Base-by-base conservation (phyloP, 2,329 filamentous ascomycete species). In the Coniochaeta sp. region DNA sequence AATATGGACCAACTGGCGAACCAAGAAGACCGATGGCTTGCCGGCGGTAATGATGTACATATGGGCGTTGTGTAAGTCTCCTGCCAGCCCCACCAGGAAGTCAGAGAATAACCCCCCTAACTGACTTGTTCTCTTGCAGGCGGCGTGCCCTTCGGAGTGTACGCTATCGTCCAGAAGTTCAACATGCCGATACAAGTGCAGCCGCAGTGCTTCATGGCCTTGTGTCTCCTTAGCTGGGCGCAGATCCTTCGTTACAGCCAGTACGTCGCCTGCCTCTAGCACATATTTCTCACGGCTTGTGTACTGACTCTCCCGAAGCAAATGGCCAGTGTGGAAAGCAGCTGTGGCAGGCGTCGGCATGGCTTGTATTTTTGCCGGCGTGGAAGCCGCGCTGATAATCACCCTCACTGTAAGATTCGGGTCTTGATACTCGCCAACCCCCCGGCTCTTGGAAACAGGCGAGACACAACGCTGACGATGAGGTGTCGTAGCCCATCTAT, bases 1-100 rank as follows among this genome's bases (percentile, higher is more conserved):
- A 63, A 86, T 88, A 73, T 86, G 81, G 81, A 78, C 82, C 61
- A 88, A 86, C 68, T 87, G 82, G 79, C 75, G 77, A 22, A 78
- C 74, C 14, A 87, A 88, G 67, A 79, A 77, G 62, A 87, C 84
- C 0, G 83, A 87, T 42, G 85, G 85, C 2, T 71, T 88, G 2
- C 85, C 85, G 0, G 77, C 76, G 0, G 65, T 71, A 22, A 88
- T 88, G 84, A 81, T 87, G 75, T 81, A 87, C 62, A 70, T 87
- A 1, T 88, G 85, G 84, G 83, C 81, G n/a, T 67, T 78, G 34
- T 84, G 83, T 79, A 69, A 64, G 71, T 65, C 38, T n/a, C 38
- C 8, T 22, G 16, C 14, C 16, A 24, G 16, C 10, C 16, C 30
- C 3, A n/a, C 16, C 38, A n/a, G 16, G 38, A 38, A 9, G 38